Evolutionary conservation across 495 filamentous ascomycete species (phyloP), one percentile per base, ranked within the genome.

Genomic region (Hypoxylon trugodes): DNA sequence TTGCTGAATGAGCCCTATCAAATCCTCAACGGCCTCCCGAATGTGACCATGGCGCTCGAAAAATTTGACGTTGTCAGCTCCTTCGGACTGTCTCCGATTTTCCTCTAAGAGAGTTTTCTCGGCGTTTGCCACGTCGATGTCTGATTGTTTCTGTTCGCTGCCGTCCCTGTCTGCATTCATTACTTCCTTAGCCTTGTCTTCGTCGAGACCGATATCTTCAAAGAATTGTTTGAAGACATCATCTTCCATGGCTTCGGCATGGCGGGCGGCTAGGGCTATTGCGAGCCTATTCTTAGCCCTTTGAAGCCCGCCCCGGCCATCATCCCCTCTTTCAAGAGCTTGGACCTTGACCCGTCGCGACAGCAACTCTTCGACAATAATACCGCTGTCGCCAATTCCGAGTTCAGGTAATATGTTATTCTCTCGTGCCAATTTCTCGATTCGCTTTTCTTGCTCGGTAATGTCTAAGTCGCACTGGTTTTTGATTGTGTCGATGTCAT

Each of bases 1-100:
- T 18, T 63, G 63, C 51, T 79, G 72, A 32, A 80, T 45, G 4
- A 67, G 68, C 9, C 33, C 54, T 13, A 79, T 41, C 46, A 80
- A 33, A 7, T 73, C 71, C 6, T 80, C 76, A 19, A 79, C 58
- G 1, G 73, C 74, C 13, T 76, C 74, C 19, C 73, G 69, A 13
- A 77, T 60, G 8, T 61, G 56, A 26, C 26, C 25, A 33, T 74
- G 64, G 7, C 50, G n/a, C 4, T 67, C 41, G 56, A 74, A 74
- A 58, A 73, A 66, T 12, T 49, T 41, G 40, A 73, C 68, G 9
- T 71, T 62, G 2, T 47, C 40, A 15, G 26, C 67, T 42, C 50
- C 42, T 26, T 38, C 26, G 1, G 57, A 48, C 2, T 52, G 53
- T 1, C 38, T 48, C 10, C 45, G 13, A 16, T 46, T 56, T 32